Evolutionary conservation across 352 stramenopile genomes (phyloP), one percentile per base, ranked within the genome.

Genomic region (Phytophthora macrochlamydospora): DNA sequence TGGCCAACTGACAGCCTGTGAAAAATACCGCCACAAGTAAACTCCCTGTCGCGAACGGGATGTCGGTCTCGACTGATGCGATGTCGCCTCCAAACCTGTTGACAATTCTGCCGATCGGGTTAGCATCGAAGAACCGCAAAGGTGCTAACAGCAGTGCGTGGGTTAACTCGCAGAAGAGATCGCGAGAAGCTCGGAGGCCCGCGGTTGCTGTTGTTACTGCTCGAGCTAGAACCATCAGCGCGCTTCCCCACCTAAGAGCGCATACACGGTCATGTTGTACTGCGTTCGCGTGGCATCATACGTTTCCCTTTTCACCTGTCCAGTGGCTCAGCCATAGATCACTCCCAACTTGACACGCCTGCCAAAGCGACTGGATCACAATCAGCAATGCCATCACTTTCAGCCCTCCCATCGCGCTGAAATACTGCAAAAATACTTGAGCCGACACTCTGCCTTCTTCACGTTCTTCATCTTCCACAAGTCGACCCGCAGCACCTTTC

Each of bases 111-210:
- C 92, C 91, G 28, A 95, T 77, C 5, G 93, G 94, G 57, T 94
- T 97, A 4, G 78, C 85, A 65, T 98, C 91, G 67, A 98, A 98
- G 72, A 98, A 98, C 6, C 80, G 65, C 53, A 97, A 79, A 4
- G 93, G 91, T 14, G 93, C 92, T 50, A 75, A 62, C 28, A 98
- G 59, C 8, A 98, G 79, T 18, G 77, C 81, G 29, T 80, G 60
- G 11, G 89, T 94, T 51, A 98, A 76, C 33, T 81, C 57, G 38
- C 96, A 67, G 65, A 98, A 96, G 6, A 98, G 65, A 28, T 71
- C 69, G 30, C 78, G 61, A 7, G 82, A 67, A 1, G 53, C 70
- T 18, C 61, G 67, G 8, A 90, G 52, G 2, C 74, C 73, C 1
- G 57, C 75, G 24, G 56, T 44, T 9, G 65, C 52, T 3, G 94